phyloP scores from a whole-genome alignment of 805 yeast species.

The Hanseniaspora nectarophila region DNA sequence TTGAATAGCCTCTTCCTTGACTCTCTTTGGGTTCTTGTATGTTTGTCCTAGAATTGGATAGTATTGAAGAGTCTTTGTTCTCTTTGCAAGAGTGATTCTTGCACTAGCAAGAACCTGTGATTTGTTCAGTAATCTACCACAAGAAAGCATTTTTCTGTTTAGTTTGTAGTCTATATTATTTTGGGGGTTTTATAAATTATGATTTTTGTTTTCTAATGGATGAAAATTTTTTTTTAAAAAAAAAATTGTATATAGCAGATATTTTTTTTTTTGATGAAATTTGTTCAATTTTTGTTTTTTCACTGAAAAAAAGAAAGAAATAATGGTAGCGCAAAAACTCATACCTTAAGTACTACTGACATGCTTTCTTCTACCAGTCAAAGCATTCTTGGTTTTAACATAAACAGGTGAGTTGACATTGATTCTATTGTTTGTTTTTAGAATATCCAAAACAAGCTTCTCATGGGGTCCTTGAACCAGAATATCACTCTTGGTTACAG shows the following conservation, averaged over 20 bases:
- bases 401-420: constrained; percentile 36
- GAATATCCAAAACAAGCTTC: constrained; percentile 43
- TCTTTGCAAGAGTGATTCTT: not conserved
- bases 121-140: not conserved
- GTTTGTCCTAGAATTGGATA: constrained; percentile 10
- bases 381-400: constrained; percentile 30
- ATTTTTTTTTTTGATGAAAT: no score
- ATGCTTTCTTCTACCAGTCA: constrained; percentile 38
- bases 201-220: not conserved
- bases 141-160: constrained; percentile 9
- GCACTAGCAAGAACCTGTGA: not conserved
- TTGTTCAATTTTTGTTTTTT: no score
- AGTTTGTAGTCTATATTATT: not conserved
- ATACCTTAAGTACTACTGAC: constrained; percentile 13
- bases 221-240: not conserved
- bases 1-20: constrained; percentile 2
- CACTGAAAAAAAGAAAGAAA: not conserved
- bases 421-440: constrained; percentile 51
- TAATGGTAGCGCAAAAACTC: no score
- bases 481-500: constrained; percentile 46
- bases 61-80: constrained; percentile 4
- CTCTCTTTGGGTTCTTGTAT: constrained; percentile 10
- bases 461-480: constrained; percentile 88
- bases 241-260: not conserved
- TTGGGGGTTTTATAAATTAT: not conserved